phyloP scores from a whole-genome alignment of 2,329 filamentous ascomycete species.

The Raffaelea deltoideospora region DNA sequence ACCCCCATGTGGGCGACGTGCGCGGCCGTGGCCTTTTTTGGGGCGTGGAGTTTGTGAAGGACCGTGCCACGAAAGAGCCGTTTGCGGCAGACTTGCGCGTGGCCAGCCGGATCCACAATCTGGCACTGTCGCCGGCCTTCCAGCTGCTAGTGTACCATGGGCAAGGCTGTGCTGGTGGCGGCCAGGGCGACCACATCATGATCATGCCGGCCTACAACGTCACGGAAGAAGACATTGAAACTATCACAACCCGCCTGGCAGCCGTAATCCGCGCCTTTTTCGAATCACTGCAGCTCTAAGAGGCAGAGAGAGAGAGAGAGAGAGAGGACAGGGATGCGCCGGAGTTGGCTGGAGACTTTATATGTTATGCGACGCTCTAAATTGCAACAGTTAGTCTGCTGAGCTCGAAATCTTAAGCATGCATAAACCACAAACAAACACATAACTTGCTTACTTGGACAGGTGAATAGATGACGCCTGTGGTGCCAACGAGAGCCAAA shows the following conservation, averaged over 20 bases:
- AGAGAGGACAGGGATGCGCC: no score
- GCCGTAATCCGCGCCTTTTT: slow-evolving; percentile 36
- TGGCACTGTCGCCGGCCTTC: slow-evolving; percentile 15
- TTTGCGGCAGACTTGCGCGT: slow-evolving; percentile 17
- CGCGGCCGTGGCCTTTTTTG: slow-evolving; percentile 45
- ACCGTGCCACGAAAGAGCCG: slow-evolving; percentile 16
- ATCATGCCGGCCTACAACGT: slow-evolving; percentile 56
- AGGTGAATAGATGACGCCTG: no score
- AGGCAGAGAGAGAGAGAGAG: no score
- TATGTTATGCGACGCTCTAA: no score
- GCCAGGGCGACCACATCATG: slow-evolving; percentile 52
- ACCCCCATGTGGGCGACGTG: slow-evolving; percentile 39
- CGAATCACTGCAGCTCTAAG: no score
- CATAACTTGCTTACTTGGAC: no score
- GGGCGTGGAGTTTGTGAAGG: slow-evolving; percentile 26
- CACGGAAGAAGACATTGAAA: slow-evolving; percentile 36
- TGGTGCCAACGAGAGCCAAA: no score
- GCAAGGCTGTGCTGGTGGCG: slow-evolving; percentile 41
- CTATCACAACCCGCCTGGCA: slow-evolving; percentile 33
- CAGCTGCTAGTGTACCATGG: slow-evolving; percentile 43
- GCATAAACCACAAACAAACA: no score
- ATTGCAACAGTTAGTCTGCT: no score
- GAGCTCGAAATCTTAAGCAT: no score
- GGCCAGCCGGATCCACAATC: slow-evolving; percentile 16
- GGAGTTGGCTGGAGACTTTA: no score